Evolutionary conservation across 2,329 filamentous ascomycete species (phyloP).

Genomic region (Endoconidiophora laricicola): DNA sequence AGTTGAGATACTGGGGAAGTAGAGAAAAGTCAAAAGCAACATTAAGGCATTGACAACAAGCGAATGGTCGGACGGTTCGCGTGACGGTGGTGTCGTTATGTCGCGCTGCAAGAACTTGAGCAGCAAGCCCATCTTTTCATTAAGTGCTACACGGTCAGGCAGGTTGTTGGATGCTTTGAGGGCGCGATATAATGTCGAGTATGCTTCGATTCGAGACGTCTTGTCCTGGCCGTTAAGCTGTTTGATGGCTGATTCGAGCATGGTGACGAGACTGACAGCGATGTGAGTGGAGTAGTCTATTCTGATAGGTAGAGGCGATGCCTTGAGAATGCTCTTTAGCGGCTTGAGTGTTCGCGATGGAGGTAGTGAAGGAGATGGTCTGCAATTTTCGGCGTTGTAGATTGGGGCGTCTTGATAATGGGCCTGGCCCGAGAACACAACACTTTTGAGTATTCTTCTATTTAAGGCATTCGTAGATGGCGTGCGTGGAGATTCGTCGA

Average conservation of each 20-base stretch:
- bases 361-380: constrained; percentile 10
- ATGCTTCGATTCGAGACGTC: constrained; percentile 65
- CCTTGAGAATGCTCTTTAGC: constrained; percentile 63
- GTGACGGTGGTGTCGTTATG: constrained; percentile 42
- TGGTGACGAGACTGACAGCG: constrained; percentile 37
- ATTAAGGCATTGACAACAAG: constrained; percentile 64
- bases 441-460: constrained; percentile 32
- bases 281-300: constrained; percentile 22
- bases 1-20: constrained; percentile 52
- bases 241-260: constrained; percentile 72
- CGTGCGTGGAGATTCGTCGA: constrained; percentile 27
- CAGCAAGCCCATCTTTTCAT: constrained; percentile 60
- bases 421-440: constrained; percentile 40
- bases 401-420: constrained; percentile 38
- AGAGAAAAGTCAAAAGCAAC: constrained; percentile 60
- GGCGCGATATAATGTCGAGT: constrained; percentile 59
- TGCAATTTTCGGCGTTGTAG: constrained; percentile 24
- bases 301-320: constrained; percentile 33
- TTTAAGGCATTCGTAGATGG: constrained; percentile 27
- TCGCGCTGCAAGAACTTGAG: constrained; percentile 75
- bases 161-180: constrained; percentile 70
- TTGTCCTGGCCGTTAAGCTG: constrained; percentile 62
- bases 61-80: constrained; percentile 44
- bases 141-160: constrained; percentile 55
- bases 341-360: constrained; percentile 10